phyloP scores from a whole-genome alignment of 202 grass and related monocot species.

The Sporobolus alterniflorus region DNA sequence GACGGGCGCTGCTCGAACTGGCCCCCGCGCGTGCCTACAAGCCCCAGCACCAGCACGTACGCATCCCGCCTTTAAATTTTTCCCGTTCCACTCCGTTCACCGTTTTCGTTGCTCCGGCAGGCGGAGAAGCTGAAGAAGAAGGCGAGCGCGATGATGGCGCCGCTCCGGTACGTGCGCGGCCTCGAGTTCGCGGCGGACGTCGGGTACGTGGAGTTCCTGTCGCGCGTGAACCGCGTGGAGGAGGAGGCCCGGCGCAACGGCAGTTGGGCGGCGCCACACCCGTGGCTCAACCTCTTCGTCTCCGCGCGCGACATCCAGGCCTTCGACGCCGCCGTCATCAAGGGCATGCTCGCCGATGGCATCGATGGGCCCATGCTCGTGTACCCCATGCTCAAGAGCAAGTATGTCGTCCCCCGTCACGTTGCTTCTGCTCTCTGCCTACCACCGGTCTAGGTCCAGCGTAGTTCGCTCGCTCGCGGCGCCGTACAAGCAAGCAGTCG shows the following conservation, averaged over 20 bases:
- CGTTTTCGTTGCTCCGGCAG: constrained; percentile 14
- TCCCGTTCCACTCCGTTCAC: background rate
- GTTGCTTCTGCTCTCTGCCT: background rate
- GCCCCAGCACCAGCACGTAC: too few relatives aligned
- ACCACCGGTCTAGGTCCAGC: too few relatives aligned
- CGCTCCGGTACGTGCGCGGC: constrained; percentile 67
- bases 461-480: constrained; percentile 11
- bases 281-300: constrained; percentile 96
- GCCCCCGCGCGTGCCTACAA: background rate
- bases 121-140: background rate
- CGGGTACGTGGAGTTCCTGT: constrained; percentile 87
- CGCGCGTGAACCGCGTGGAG: constrained; percentile 77
- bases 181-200: constrained; percentile 76
- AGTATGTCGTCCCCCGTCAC: constrained; percentile 51
- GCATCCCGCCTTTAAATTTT: too few relatives aligned
- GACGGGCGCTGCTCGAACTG: constrained; percentile 20
- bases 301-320: constrained; percentile 59
- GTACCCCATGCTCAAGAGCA: constrained; percentile 81
- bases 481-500: background rate
- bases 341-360: constrained; percentile 64
- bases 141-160: constrained; percentile 49
- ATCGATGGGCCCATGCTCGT: constrained; percentile 95
- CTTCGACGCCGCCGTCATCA: constrained; percentile 70
- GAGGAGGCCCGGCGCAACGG: constrained; percentile 83
- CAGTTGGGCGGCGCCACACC: constrained; percentile 87